Conservation (phyloP, 2,329 filamentous ascomycete species). For the Cercospora sojina region DNA sequence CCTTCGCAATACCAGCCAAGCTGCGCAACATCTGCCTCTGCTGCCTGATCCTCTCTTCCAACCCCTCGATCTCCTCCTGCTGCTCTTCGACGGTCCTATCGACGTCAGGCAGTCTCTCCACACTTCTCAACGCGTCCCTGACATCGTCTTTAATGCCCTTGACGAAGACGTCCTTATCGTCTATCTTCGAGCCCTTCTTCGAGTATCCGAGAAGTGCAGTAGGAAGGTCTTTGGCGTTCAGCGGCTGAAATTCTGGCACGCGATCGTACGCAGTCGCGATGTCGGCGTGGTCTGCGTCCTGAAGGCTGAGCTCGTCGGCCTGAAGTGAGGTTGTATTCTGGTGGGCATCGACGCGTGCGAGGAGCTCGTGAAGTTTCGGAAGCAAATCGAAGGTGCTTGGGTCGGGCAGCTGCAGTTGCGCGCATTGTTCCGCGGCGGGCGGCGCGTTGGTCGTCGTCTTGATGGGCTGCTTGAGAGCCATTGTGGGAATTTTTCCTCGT, state of each 20-base stretch:
- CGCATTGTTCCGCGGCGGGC: constrained; percentile 16
- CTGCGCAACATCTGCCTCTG: constrained; percentile 60
- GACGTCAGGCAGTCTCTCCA: constrained; percentile 69
- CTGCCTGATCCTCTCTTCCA: constrained; percentile 62
- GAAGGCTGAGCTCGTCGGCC: constrained; percentile 6
- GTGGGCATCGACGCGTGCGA: constrained; percentile 61
- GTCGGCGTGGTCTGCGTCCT: constrained; percentile 12
- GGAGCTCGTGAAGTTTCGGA: constrained; percentile 74
- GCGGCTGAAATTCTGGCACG: constrained; percentile 34
- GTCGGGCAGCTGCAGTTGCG: constrained; percentile 58
- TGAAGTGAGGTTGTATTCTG: constrained; percentile 17
- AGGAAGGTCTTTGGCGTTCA: constrained; percentile 73
- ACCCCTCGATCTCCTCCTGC: constrained; percentile 64
- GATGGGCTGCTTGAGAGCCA: constrained; percentile 26
- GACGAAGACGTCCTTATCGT: constrained; percentile 48
- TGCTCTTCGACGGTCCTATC: constrained; percentile 66
- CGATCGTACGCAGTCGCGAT: constrained; percentile 40
- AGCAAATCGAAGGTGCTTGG: constrained; percentile 84
- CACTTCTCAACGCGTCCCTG: constrained; percentile 64
- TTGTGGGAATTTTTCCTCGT: neutral
- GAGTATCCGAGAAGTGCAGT: constrained; percentile 62
- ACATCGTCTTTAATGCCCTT: constrained; percentile 67
- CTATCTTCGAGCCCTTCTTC: neutral
- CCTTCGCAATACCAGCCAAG: constrained; percentile 45
- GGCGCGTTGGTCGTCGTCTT: constrained; percentile 27